These are phyloP conservation scores for Penicillium fuscoglaucum DNA, from an alignment of 2,329 filamentous ascomycete species.

Conservation along the genomic window DNA sequence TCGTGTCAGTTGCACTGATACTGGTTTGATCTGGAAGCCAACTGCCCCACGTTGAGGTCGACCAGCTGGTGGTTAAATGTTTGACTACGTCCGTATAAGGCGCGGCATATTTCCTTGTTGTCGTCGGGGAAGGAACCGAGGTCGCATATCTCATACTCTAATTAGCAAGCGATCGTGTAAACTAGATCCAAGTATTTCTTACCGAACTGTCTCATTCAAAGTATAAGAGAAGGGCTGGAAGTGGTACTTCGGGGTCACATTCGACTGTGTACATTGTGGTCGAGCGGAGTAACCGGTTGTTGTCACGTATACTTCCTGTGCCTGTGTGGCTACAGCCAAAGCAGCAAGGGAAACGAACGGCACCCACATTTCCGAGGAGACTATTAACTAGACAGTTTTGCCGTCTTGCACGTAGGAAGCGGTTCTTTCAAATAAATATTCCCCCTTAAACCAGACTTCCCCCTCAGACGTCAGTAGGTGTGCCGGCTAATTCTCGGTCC, in stretches of 20 bases:
- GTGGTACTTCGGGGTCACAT: slow-evolving; percentile 22
- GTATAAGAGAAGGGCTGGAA: slow-evolving; percentile 34
- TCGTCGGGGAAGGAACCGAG: slow-evolving; percentile 33
- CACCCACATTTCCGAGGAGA: slow-evolving; percentile 1
- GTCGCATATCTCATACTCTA: slow-evolving; percentile 29
- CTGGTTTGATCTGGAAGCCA: slow-evolving; percentile 34
- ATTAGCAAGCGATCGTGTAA: slow-evolving; percentile 7
- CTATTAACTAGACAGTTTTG: neutral
- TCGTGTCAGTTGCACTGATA: slow-evolving; percentile 30
- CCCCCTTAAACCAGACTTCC: neutral
- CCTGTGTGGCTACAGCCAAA: slow-evolving; percentile 11
- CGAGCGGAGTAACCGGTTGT: slow-evolving; percentile 25
- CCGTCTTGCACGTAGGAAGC: neutral
- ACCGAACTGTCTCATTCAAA: slow-evolving; percentile 32
- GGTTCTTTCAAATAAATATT: neutral
- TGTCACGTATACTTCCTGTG: slow-evolving; percentile 31
- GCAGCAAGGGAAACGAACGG: neutral
- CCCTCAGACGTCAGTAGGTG: neutral
- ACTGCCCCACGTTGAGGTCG: slow-evolving; percentile 37
- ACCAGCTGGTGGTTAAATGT: slow-evolving; percentile 24
- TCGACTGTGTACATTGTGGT: slow-evolving; percentile 29
- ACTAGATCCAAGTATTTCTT: neutral
- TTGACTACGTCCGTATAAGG: slow-evolving; percentile 28
- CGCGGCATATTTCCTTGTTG: slow-evolving; percentile 32
- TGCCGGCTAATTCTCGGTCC: slow-evolving; percentile 1